phyloP scores from a whole-genome alignment of 2,329 filamentous ascomycete genomes.

The Hymenoscyphus salicellus region DNA sequence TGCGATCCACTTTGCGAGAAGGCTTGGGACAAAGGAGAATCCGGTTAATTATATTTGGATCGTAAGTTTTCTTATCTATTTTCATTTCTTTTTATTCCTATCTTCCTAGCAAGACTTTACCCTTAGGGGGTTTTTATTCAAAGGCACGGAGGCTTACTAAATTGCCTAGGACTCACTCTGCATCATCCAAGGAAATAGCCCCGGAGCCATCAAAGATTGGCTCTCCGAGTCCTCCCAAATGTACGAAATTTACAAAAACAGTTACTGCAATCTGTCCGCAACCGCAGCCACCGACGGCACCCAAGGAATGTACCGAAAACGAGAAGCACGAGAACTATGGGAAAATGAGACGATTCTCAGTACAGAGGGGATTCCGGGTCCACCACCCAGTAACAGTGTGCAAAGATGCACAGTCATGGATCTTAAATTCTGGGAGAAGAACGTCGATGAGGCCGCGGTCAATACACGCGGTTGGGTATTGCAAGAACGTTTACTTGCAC shows the following conservation, averaged over 20 bases:
- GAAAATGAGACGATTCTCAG: constrained; percentile 12
- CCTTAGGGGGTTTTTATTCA: not conserved
- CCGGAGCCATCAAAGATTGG: constrained; percentile 1
- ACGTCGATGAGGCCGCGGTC: constrained; percentile 12
- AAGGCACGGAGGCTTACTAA: not conserved
- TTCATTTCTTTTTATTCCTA: not conserved
- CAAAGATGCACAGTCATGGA: constrained; percentile 12
- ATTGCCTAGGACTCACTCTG: constrained; percentile 8
- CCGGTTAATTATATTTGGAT: constrained; percentile 14
- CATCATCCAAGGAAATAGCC: constrained; percentile 5
- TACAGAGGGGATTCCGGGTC: constrained; percentile 8
- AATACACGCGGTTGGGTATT: constrained; percentile 24
- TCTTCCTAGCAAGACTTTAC: not conserved
- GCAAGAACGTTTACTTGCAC: constrained; percentile 24
- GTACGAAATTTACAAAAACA: constrained; percentile 16
- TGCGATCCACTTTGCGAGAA: constrained; percentile 5
- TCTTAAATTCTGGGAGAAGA: constrained; percentile 14
- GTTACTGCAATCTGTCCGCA: constrained; percentile 16
- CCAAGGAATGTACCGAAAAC: constrained; percentile 6
- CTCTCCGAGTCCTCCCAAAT: constrained; percentile 11
- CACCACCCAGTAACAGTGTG: not conserved
- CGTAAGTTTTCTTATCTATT: not conserved
- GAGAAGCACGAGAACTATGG: constrained; percentile 9
- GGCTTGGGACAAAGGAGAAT: not conserved
- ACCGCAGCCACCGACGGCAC: constrained; percentile 11